Evolutionary conservation across 2,329 filamentous ascomycete genomes (phyloP).

Genomic region (Nannizzia gypsea): DNA sequence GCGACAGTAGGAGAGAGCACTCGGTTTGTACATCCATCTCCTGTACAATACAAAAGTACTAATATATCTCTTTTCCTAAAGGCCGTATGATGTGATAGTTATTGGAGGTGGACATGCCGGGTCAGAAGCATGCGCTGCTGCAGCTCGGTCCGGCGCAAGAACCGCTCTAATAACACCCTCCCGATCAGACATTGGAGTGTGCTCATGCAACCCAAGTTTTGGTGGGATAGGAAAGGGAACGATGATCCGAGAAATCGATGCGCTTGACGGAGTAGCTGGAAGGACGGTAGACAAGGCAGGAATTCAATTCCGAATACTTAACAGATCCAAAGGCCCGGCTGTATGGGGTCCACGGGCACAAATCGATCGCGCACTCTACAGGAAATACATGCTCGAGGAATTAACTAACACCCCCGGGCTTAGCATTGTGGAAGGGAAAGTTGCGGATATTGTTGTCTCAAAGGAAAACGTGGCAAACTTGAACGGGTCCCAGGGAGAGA

Average conservation of each 20-base stretch:
- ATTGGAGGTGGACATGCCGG: conserved; percentile 94
- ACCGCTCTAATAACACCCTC: conserved; percentile 86
- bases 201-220: conserved; percentile 94
- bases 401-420: conserved; percentile 66
- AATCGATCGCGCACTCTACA: conserved; percentile 83
- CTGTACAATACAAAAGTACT: conserved; percentile 5
- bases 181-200: conserved; percentile 78
- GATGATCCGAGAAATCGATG: conserved; percentile 90
- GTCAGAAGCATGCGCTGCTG: conserved; percentile 82
- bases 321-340: conserved; percentile 79
- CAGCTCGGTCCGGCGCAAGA: conserved; percentile 74
- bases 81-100: conserved; percentile 80
- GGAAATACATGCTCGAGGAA: conserved; percentile 81
- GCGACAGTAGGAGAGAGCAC: conserved; percentile 30
- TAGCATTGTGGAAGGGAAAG: conserved; percentile 70
- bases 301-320: conserved; percentile 85
- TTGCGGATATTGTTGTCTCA: conserved; percentile 77
- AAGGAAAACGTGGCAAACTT: conserved; percentile 40
- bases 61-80: conserved; percentile 22
- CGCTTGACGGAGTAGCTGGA: conserved; percentile 78
- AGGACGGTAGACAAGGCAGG: conserved; percentile 86
- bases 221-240: conserved; percentile 98
- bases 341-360: conserved; percentile 96
- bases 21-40: conserved; percentile 21
- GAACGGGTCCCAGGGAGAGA: conserved; percentile 51